Conservation (phyloP, 352 stramenopile genomes). For the Phytophthora citricola region DNA sequence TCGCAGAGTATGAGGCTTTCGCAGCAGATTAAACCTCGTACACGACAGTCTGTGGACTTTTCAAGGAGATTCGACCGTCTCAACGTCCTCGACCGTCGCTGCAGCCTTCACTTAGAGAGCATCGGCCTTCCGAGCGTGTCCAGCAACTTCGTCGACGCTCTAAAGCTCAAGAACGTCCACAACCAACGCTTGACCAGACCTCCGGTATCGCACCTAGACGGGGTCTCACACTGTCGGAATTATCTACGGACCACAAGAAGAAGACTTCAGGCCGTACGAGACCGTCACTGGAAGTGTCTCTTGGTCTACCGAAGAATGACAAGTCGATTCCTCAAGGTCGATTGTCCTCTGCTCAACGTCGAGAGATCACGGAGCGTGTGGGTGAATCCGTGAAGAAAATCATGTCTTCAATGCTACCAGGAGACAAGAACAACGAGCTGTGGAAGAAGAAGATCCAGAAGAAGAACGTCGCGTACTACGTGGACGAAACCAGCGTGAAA, state of each 20-base stretch:
- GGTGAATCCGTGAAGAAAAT: slow-evolving; percentile 35
- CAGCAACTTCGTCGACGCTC: too few relatives aligned
- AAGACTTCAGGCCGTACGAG: slow-evolving; percentile 1
- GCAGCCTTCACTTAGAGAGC: background rate
- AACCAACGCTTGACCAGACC: slow-evolving; percentile 1
- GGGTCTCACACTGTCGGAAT: slow-evolving; percentile 9
- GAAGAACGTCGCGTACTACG: slow-evolving; percentile 49
- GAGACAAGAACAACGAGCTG: slow-evolving; percentile 29
- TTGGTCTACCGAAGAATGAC: slow-evolving; percentile 1
- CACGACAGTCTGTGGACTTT: slow-evolving; percentile 9
- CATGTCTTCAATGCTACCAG: slow-evolving; percentile 51
- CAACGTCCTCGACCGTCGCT: slow-evolving; percentile 6
- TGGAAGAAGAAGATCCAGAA: slow-evolving; percentile 50
- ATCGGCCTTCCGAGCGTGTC: slow-evolving; percentile 1
- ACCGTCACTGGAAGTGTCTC: slow-evolving; percentile 16
- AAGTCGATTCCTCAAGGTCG: background rate
- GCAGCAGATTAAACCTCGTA: slow-evolving; percentile 9
- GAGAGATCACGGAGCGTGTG: slow-evolving; percentile 24
- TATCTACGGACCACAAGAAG: slow-evolving; percentile 11
- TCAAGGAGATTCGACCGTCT: slow-evolving; percentile 7
- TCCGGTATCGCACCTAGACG: slow-evolving; percentile 6
- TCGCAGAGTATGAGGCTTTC: slow-evolving; percentile 16
- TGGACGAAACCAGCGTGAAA: slow-evolving; percentile 42
- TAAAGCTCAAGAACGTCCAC: slow-evolving; percentile 3
- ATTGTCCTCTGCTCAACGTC: slow-evolving; percentile 13